Base-by-base conservation (phyloP, 1,139 yeast genomes). In the Diutina mesorugosa region DNA sequence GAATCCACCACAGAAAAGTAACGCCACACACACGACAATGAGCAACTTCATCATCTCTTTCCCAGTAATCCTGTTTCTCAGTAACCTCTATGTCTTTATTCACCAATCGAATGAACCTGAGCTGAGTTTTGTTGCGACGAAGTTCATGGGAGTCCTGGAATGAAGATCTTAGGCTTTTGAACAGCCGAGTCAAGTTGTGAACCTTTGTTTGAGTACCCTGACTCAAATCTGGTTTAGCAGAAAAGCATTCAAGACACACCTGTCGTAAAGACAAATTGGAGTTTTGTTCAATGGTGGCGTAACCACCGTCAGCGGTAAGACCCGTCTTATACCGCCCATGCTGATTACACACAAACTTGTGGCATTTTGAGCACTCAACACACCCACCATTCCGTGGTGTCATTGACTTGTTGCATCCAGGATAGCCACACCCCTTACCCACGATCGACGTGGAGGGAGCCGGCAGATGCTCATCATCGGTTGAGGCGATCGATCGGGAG, bases 1-100 rank as follows among this genome's bases (percentile, higher is more conserved):
- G 74, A 26, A 81, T 66, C 6, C 85, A 67, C 55, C 87, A 70
- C 35, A 76, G 76, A 67, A 90, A 93, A 46, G 66, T 64, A 12
- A 76, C 72, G 28, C 72, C 67, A 64, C 99, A 93, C 5, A 88
- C 72, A 4, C 80, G 74, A 66, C 99, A 93, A 59, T 74, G 71
- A 0, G 72, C 63, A 0, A 78, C 77, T 2, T 63, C 65, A 1
- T 69, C 60, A 62, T 85, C 95, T 58, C 76, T 76, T 59, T 81
- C 81, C 98, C 98, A 93, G 35, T 77, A 50, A 1, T 21, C 26
- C 16, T 30, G 41, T 29, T 47, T 47, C n/a, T 28, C 51, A 2
- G 9, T 21, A 30, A n/a, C 41, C 8, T 28, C 21, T 7, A 32
- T 12, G 7, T 32, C 45, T 8, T 32, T 32, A 16, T 50, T 32